Conservation (phyloP, 176 grass and related monocot genomes). For the Otatea glauca region DNA sequence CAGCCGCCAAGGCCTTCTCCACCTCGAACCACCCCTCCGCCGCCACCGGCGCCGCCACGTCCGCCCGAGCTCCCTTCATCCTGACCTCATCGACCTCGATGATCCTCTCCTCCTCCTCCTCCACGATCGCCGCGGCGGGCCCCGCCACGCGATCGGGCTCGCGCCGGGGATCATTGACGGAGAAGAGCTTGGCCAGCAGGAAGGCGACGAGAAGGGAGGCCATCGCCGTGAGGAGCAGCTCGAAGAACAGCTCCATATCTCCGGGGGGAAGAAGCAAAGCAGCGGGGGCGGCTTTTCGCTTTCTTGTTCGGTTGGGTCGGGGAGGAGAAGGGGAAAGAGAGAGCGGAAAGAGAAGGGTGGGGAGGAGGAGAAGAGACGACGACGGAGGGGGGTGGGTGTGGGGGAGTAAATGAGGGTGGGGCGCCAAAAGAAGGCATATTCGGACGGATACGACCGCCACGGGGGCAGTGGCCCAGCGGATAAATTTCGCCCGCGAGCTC, state of each 20-base stretch:
- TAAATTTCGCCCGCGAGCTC: too few species aligned
- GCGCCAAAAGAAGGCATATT: slow-evolving; percentile 8
- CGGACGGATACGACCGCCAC: too few species aligned
- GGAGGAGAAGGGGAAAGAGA: slow-evolving; percentile 11
- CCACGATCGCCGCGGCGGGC: slow-evolving; percentile 34
- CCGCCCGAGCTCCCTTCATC: not conserved
- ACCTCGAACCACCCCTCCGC: slow-evolving; percentile 49
- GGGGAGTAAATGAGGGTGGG: slow-evolving; percentile 37
- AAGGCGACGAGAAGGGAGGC: slow-evolving; percentile 65
- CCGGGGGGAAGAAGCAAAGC: not conserved
- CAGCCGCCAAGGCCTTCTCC: slow-evolving; percentile 25
- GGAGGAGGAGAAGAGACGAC: not conserved
- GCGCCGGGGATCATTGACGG: slow-evolving; percentile 39
- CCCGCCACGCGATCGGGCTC: slow-evolving; percentile 16
- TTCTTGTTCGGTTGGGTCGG: slow-evolving; percentile 38
- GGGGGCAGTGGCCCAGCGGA: too few species aligned
- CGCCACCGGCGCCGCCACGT: not conserved
- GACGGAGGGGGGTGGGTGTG: not conserved
- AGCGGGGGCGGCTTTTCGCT: slow-evolving; percentile 29
- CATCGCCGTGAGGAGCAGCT: slow-evolving; percentile 73
- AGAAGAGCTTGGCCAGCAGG: slow-evolving; percentile 66
- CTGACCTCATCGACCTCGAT: slow-evolving; percentile 47
- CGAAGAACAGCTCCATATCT: slow-evolving; percentile 67
- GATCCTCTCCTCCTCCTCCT: slow-evolving; percentile 43
- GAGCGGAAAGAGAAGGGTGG: not conserved